phyloP scores from a whole-genome alignment of 805 yeast species.

The Spathaspora arborariae region DNA sequence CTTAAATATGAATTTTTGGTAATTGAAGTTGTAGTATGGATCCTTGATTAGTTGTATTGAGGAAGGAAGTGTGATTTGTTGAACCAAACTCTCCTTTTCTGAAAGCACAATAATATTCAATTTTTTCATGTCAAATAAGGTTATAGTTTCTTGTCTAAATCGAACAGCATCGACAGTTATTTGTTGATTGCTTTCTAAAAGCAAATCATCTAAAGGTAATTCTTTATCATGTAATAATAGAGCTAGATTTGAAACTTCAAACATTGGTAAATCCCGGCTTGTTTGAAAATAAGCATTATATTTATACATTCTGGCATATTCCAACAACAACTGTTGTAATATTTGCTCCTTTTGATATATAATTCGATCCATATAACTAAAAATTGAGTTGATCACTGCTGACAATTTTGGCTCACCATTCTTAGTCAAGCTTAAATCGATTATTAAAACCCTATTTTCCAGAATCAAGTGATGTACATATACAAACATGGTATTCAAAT shows the following conservation, averaged over 20 bases:
- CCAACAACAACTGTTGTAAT: background rate
- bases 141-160: conserved; percentile 7
- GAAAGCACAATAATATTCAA: conserved; percentile 8
- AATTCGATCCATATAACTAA: conserved; percentile 22
- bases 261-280: conserved; percentile 34
- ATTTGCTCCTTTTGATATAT: conserved; percentile 1
- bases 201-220: conserved; percentile 4
- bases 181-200: conserved; percentile 9
- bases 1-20: conserved; percentile 12
- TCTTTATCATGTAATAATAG: conserved; percentile 28
- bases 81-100: background rate
- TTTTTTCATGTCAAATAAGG: conserved; percentile 9
- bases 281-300: conserved; percentile 31
- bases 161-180: background rate
- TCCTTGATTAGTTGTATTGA: conserved; percentile 23
- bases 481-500: conserved; percentile 38
- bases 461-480: conserved; percentile 35
- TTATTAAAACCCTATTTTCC: conserved; percentile 37
- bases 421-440: conserved; percentile 49
- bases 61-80: background rate
- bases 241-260: conserved; percentile 44
- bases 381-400: conserved; percentile 29
- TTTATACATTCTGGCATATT: conserved; percentile 6
- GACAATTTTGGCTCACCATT: conserved; percentile 39
- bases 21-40: conserved; percentile 43